Evolutionary conservation across 805 yeast genomes (phyloP).

Genomic region (Candida succiphila): DNA sequence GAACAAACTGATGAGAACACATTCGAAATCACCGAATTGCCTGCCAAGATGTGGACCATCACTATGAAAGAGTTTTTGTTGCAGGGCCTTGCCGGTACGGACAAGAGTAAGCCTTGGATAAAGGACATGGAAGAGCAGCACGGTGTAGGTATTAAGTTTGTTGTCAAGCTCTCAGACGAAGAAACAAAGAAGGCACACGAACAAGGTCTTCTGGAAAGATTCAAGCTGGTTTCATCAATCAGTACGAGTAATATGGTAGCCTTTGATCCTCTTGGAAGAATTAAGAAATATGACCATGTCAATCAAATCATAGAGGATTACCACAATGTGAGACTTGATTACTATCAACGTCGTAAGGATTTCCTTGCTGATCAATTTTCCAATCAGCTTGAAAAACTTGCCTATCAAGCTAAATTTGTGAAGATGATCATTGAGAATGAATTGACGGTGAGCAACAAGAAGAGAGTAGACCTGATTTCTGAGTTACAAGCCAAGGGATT

Average conservation of each 20-base stretch:
- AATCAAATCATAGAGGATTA: constrained; percentile 77
- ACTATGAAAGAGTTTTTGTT: constrained; percentile 79
- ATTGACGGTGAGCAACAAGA: constrained; percentile 65
- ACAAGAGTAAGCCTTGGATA: constrained; percentile 73
- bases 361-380: constrained; percentile 57
- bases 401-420: constrained; percentile 84
- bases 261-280: constrained; percentile 82
- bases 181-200: constrained; percentile 75
- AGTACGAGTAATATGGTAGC: constrained; percentile 88
- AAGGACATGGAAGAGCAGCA: constrained; percentile 95
- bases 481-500: constrained; percentile 58
- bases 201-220: constrained; percentile 76
- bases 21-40: constrained; percentile 84
- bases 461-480: constrained; percentile 50
- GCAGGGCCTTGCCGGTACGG: constrained; percentile 65
- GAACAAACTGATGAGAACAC: constrained; percentile 74
- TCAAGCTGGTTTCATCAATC: constrained; percentile 62
- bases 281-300: constrained; percentile 69
- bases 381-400: constrained; percentile 63
- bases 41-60: constrained; percentile 87
- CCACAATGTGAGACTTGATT: constrained; percentile 78
- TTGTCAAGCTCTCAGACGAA: constrained; percentile 60
- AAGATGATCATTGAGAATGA: constrained; percentile 77
- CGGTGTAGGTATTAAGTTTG: constrained; percentile 68
- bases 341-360: constrained; percentile 87